These are phyloP conservation scores for Cryptococcus wingfieldii DNA, from an alignment of 1,284 basidiomycete species.

Conservation along the genomic window DNA sequence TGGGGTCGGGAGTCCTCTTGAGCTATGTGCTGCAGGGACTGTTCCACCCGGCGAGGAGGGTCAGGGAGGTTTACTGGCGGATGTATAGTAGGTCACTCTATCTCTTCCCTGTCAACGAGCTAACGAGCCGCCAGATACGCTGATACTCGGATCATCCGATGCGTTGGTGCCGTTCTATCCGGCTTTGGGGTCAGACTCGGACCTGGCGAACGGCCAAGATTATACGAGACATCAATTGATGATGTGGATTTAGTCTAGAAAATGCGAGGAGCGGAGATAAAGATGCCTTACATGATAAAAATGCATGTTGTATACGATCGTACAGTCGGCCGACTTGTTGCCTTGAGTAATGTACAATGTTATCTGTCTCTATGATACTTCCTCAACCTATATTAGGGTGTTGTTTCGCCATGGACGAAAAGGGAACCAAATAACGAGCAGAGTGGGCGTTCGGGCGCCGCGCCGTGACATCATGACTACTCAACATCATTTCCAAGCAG, in stretches of 20 bases:
- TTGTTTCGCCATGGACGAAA: too few relatives aligned
- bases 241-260: slow-evolving; percentile 39
- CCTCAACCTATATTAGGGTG: too few relatives aligned
- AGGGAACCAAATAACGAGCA: too few relatives aligned
- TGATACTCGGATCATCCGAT: slow-evolving; percentile 83
- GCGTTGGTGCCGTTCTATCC: slow-evolving; percentile 94
- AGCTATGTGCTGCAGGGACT: slow-evolving; percentile 76
- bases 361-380: background rate
- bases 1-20: slow-evolving; percentile 88
- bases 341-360: background rate
- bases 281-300: background rate
- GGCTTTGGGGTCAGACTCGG: slow-evolving; percentile 76
- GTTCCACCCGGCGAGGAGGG: slow-evolving; percentile 93
- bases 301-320: slow-evolving; percentile 11
- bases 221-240: slow-evolving; percentile 81
- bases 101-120: slow-evolving; percentile 4
- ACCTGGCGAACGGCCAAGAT: slow-evolving; percentile 68
- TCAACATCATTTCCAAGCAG: too few relatives aligned
- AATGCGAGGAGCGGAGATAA: background rate
- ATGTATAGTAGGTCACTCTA: slow-evolving; percentile 65
- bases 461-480: too few relatives aligned
- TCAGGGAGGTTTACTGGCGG: slow-evolving; percentile 92
- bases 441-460: too few relatives aligned
- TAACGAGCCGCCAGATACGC: slow-evolving; percentile 46
- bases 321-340: background rate